phyloP scores from a whole-genome alignment of 169 alveolate genomes.

The Plasmodium vinckei region DNA sequence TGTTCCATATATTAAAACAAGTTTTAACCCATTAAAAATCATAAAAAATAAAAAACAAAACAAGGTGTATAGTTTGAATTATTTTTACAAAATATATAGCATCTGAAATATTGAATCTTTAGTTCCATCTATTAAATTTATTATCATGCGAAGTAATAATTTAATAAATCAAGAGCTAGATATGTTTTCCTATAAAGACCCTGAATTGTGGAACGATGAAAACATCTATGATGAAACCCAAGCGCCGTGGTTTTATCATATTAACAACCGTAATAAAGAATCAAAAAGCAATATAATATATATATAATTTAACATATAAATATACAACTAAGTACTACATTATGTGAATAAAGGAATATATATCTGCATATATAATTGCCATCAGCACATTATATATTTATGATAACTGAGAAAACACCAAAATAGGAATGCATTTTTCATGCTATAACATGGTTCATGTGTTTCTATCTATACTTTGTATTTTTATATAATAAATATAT shows the following conservation, averaged over 20 bases:
- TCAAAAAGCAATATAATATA: slow-evolving; percentile 13
- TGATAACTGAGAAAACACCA: neutral
- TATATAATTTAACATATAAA: neutral
- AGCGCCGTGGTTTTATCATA: slow-evolving; percentile 76
- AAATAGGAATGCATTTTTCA: neutral
- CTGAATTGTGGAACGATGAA: slow-evolving; percentile 38
- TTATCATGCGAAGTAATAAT: slow-evolving; percentile 26
- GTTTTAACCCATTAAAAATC: too few species aligned
- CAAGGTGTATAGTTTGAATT: too few species aligned
- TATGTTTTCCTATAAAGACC: slow-evolving; percentile 67
- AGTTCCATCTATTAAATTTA: neutral
- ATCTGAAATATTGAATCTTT: too few species aligned
- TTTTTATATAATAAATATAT: too few species aligned
- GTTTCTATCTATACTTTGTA: neutral
- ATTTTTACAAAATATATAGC: too few species aligned
- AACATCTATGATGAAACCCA: slow-evolving; percentile 32
- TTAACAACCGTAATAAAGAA: slow-evolving; percentile 30
- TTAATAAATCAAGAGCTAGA: slow-evolving; percentile 1
- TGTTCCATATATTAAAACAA: too few species aligned
- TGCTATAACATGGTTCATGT: neutral
- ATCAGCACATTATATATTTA: neutral
- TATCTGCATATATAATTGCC: slow-evolving; percentile 5
- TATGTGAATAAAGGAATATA: neutral
- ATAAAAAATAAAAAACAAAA: too few species aligned
- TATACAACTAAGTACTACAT: neutral